These are phyloP conservation scores for Cytospora paraplurivora DNA, from an alignment of 2,329 filamentous ascomycete genomes.

Conservation along the genomic window DNA sequence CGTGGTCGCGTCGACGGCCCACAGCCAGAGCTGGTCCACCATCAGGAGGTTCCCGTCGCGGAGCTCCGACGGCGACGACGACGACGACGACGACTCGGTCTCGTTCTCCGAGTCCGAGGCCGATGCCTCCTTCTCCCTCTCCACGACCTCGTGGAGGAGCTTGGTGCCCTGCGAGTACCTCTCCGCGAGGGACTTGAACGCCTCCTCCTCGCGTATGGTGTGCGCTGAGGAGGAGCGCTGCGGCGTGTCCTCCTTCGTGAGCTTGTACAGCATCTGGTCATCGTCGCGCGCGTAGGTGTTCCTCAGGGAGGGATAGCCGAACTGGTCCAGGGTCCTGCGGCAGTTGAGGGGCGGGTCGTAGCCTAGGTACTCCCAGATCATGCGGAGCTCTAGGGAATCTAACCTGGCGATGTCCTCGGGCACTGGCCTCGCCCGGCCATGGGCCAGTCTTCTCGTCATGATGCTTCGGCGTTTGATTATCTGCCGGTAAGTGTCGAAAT, in stretches of 20 bases:
- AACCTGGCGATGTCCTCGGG: constrained; percentile 56
- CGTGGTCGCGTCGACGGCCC: constrained; percentile 56
- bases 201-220: constrained; percentile 28
- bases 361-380: constrained; percentile 65
- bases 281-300: constrained; percentile 64
- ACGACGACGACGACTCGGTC: no score
- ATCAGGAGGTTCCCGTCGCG: constrained; percentile 62
- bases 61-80: no score
- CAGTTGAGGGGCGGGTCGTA: constrained; percentile 64
- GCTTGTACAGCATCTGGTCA: constrained; percentile 69
- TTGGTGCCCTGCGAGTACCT: constrained; percentile 28
- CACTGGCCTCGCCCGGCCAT: constrained; percentile 58
- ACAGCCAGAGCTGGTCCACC: constrained; percentile 68
- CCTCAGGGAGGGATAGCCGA: constrained; percentile 61
- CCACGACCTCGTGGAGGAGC: constrained; percentile 23
- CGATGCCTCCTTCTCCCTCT: constrained; percentile 18
- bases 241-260: constrained; percentile 52
- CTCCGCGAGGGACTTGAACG: constrained; percentile 11
- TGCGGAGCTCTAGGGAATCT: constrained; percentile 58
- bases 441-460: constrained; percentile 52
- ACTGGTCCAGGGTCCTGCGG: constrained; percentile 64
- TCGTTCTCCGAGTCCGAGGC: constrained; percentile 32
- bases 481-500: constrained; percentile 65
- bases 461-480: constrained; percentile 58
- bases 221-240: constrained; percentile 1